Conservation (phyloP, 352 stramenopile genomes). For the Phytophthora hybrid region DNA sequence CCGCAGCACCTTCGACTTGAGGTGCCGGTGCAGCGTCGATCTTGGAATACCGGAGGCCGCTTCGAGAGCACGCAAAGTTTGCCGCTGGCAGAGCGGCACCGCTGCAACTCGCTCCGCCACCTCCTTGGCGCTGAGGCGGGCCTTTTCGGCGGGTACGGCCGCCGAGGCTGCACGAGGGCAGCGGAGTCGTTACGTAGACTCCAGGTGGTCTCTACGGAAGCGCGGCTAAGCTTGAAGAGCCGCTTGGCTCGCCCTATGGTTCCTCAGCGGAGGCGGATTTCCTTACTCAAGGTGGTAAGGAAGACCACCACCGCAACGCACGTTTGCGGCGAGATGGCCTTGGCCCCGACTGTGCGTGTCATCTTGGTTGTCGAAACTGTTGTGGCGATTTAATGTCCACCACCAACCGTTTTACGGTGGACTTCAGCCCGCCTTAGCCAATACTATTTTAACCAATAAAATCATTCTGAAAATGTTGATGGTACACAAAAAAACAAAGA, state of each 20-base stretch:
- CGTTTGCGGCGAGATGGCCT: neutral
- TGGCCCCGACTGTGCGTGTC: neutral
- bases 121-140: neutral
- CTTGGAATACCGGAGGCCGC: neutral
- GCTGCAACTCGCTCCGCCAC: constrained; percentile 1
- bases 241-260: neutral
- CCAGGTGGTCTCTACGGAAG: neutral
- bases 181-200: too few species aligned
- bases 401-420: neutral
- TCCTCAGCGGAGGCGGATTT: constrained; percentile 3
- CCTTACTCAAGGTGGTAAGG: constrained; percentile 7
- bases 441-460: neutral
- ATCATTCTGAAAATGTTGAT: constrained; percentile 11
- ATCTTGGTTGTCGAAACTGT: neutral
- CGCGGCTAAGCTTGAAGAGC: neutral
- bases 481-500: constrained; percentile 14
- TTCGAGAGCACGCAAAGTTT: neutral
- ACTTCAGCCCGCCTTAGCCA: neutral
- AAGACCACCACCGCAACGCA: constrained; percentile 11
- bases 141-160: too few species aligned
- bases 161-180: too few species aligned
- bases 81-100: constrained; percentile 1
- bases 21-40: neutral
- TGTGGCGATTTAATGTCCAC: neutral
- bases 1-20: neutral